These are phyloP conservation scores for Lipomyces sp. DNA, from an alignment of 805 yeast genomes.

Conservation along the genomic window DNA sequence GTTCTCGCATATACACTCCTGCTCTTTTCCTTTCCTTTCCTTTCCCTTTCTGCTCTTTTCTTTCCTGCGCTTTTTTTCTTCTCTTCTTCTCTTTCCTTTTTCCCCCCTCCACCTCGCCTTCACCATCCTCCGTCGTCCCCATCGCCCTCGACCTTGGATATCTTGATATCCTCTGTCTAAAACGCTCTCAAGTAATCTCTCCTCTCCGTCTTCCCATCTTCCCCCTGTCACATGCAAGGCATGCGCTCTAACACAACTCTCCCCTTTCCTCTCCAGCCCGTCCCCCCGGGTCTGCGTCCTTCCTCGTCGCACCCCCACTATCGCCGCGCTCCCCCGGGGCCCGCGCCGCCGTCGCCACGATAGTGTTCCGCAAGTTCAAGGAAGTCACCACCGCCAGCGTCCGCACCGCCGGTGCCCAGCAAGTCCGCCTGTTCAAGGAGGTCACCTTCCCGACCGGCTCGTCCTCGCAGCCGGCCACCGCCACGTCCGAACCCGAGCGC, in stretches of 20 bases:
- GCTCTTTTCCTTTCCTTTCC: too few species aligned
- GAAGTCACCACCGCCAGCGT: background rate
- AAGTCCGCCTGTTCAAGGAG: background rate
- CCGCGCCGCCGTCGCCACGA: background rate
- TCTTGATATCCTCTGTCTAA: background rate
- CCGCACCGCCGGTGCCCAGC: background rate
- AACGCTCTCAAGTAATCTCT: too few species aligned
- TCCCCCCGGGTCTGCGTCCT: too few species aligned
- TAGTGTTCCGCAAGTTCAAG: conserved; percentile 1
- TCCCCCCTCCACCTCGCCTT: background rate
- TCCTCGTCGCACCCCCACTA: background rate
- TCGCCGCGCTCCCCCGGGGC: background rate
- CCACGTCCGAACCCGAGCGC: background rate
- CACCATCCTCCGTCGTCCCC: background rate
- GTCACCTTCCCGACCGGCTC: too few species aligned
- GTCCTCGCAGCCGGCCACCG: too few species aligned
- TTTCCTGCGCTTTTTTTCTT: background rate
- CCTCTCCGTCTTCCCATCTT: too few species aligned
- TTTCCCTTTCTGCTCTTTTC: background rate
- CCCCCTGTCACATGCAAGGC: too few species aligned
- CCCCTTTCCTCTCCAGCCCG: too few species aligned
- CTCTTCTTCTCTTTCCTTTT: background rate
- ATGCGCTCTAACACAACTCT: too few species aligned
- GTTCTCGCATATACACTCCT: too few species aligned
- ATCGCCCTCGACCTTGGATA: background rate